phyloP scores from a whole-genome alignment of 2,329 filamentous ascomycete genomes.

The Fusarium setosum region DNA sequence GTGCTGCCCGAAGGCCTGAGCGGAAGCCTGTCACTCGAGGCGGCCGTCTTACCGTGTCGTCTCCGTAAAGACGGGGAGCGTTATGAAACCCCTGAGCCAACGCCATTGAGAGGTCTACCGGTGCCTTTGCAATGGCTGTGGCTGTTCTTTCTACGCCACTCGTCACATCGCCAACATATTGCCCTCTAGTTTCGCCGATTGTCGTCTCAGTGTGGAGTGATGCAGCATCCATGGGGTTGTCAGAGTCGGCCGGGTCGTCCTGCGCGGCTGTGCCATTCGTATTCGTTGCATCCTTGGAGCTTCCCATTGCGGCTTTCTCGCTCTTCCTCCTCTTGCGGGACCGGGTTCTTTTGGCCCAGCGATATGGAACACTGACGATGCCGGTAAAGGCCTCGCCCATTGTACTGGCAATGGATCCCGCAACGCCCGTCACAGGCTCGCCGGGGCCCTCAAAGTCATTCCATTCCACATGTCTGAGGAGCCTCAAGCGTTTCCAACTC shows the following conservation, averaged over 20 bases:
- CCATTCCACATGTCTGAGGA: constrained; percentile 77
- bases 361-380: constrained; percentile 71
- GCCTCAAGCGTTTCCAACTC: constrained; percentile 70
- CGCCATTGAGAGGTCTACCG: constrained; percentile 70
- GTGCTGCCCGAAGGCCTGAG: constrained; percentile 71
- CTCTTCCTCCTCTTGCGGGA: constrained; percentile 51
- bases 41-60: constrained; percentile 74
- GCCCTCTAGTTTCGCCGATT: constrained; percentile 42
- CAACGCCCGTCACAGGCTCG: constrained; percentile 76
- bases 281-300: constrained; percentile 1
- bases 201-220: constrained; percentile 29
- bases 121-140: constrained; percentile 64
- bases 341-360: constrained; percentile 67
- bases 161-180: constrained; percentile 62
- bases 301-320: constrained; percentile 4
- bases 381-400: constrained; percentile 71
- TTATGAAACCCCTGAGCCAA: constrained; percentile 78
- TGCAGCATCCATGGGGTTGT: constrained; percentile 8
- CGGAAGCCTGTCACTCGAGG: constrained; percentile 72
- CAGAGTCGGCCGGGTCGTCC: constrained; percentile 5
- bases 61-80: constrained; percentile 75
- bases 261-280: not conserved
- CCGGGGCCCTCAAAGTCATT: constrained; percentile 82
- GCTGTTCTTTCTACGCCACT: constrained; percentile 63
- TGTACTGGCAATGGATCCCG: constrained; percentile 70